Percentiles rank a stretch among this genome's conserved stretches.
Conservation (phyloP, 2,329 filamentous ascomycete species). For the Cryphonectria parasitica region DNA sequence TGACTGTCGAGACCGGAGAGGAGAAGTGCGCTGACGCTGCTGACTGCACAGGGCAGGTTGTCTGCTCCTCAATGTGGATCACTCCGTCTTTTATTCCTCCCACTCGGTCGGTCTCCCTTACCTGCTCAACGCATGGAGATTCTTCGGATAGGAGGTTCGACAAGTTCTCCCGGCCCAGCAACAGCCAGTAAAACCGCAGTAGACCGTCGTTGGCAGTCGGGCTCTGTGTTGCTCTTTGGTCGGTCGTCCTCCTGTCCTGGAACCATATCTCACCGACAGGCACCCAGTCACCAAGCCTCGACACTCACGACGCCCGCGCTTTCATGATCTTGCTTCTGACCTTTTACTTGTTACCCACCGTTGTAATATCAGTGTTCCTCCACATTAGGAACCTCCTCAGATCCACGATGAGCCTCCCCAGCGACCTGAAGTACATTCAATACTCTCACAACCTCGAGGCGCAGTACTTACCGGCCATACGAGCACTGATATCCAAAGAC, state of each 20-base stretch:
- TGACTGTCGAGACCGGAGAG: constrained; percentile 11
- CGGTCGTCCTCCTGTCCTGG: background rate
- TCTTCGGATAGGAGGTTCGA: background rate
- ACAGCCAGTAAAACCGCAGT: background rate
- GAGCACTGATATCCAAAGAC: constrained; percentile 91
- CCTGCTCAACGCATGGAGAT: constrained; percentile 1
- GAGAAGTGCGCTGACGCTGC: constrained; percentile 6
- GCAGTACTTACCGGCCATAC: constrained; percentile 79
- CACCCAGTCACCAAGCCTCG: background rate
- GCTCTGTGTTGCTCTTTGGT: background rate
- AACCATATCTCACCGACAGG: background rate
- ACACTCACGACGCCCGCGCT: background rate
- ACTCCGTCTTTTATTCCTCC: background rate
- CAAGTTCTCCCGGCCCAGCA: constrained; percentile 2
- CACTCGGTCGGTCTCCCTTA: background rate
- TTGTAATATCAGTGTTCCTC: constrained; percentile 21
- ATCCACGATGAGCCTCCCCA: constrained; percentile 39
- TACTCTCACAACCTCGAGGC: constrained; percentile 65
- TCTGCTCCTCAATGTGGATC: background rate
- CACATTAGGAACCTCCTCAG: constrained; percentile 18
- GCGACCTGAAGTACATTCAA: constrained; percentile 61
- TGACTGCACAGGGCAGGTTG: constrained; percentile 8
- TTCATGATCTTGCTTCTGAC: constrained; percentile 25
- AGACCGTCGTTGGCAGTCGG: background rate
- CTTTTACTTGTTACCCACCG: constrained; percentile 24